Evolutionary conservation across 352 stramenopile genomes (phyloP).

Genomic region (Globisporangium irregulare): DNA sequence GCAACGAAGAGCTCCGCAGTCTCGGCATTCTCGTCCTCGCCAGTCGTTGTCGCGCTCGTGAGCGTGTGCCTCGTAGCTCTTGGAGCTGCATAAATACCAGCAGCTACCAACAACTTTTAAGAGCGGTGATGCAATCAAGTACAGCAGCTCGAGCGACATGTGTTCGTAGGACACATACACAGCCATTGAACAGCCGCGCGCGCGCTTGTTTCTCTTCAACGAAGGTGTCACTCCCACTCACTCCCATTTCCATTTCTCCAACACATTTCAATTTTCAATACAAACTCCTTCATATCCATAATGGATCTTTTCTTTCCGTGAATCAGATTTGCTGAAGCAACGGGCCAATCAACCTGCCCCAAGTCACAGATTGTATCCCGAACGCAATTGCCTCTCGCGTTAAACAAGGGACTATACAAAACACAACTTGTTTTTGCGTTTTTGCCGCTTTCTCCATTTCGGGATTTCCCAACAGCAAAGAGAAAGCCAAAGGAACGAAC

Average conservation of each 20-base stretch:
- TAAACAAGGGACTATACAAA: constrained; percentile 1
- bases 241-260: not conserved
- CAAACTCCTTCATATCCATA: not conserved
- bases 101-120: not conserved
- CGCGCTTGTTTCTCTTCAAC: not conserved
- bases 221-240: not conserved
- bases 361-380: not conserved
- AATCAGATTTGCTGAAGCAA: not conserved
- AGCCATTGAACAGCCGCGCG: not conserved
- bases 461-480: not conserved
- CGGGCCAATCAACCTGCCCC: not conserved
- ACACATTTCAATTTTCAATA: not conserved
- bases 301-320: not conserved
- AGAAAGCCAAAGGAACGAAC: not conserved
- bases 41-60: not conserved
- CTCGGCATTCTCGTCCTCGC: not conserved
- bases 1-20: constrained; percentile 1
- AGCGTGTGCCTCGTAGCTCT: not conserved
- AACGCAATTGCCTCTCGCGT: not conserved
- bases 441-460: not conserved
- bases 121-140: no score
- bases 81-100: not conserved
- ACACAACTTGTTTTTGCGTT: not conserved
- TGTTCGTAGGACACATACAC: no score
- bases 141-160: no score